Conservation (phyloP, 2,329 filamentous ascomycete species). For the Arthroderma uncinatum region DNA sequence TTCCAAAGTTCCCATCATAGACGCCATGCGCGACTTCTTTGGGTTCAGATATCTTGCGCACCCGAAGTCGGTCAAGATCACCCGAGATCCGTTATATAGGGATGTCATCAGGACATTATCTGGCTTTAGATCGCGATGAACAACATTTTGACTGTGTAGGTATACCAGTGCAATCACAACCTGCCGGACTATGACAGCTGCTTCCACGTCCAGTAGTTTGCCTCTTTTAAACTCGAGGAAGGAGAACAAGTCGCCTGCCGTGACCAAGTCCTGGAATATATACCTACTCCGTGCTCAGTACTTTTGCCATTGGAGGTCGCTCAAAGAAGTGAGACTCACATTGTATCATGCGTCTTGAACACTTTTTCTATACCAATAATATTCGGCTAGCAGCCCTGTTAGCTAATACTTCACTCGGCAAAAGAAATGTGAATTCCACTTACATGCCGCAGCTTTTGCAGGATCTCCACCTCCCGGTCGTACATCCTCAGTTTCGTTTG, state of each 20-base stretch:
- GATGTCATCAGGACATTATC: constrained; percentile 53
- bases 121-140: constrained; percentile 53
- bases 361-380: constrained; percentile 49
- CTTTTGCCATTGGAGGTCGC: neutral
- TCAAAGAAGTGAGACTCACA: constrained; percentile 29
- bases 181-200: constrained; percentile 45
- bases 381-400: constrained; percentile 39
- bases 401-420: constrained; percentile 1
- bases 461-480: constrained; percentile 35
- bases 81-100: constrained; percentile 38
- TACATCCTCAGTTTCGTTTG: constrained; percentile 10
- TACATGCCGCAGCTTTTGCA: constrained; percentile 45
- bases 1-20: constrained; percentile 45
- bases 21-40: constrained; percentile 39
- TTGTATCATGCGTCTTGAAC: constrained; percentile 41
- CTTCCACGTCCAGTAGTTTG: constrained; percentile 39
- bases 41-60: constrained; percentile 35
- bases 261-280: constrained; percentile 50
- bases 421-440: constrained; percentile 10
- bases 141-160: constrained; percentile 44
- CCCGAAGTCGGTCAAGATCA: constrained; percentile 53
- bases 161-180: constrained; percentile 48
- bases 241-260: constrained; percentile 51
- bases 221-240: constrained; percentile 43
- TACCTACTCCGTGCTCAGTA: constrained; percentile 35